A percentile compares a stretch with the other conserved stretches of the same genome.
Conservation (phyloP, 1,284 basidiomycete genomes). For the Leccinum fallax region DNA sequence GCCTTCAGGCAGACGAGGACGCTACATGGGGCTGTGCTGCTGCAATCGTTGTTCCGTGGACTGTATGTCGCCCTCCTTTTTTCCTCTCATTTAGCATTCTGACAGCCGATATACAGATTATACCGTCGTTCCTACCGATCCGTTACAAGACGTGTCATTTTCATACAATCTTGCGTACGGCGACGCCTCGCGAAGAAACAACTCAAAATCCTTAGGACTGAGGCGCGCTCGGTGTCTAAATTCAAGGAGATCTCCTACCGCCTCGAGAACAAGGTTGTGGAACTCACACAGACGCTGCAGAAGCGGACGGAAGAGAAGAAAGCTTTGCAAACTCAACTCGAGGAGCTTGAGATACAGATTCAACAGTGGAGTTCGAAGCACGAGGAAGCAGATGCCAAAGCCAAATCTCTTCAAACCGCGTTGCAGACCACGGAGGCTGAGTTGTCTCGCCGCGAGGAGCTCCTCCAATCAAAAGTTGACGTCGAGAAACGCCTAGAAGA, state of each 20-base stretch:
- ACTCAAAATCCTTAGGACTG: conserved; percentile 80
- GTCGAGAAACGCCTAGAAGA: conserved; percentile 85
- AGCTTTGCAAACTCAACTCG: conserved; percentile 75
- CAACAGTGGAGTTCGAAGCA: conserved; percentile 85
- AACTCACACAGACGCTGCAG: conserved; percentile 96
- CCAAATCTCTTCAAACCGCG: conserved; percentile 75
- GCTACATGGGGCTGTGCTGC: conserved; percentile 66
- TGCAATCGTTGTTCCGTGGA: conserved; percentile 91
- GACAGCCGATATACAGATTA: conserved; percentile 47
- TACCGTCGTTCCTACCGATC: conserved; percentile 63
- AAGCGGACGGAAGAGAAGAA: conserved; percentile 92
- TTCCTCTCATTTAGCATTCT: conserved; percentile 8
- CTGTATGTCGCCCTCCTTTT: conserved; percentile 58
- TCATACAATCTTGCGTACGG: conserved; percentile 91
- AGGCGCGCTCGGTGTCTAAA: conserved; percentile 96
- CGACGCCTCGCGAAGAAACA: conserved; percentile 88
- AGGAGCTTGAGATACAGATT: conserved; percentile 84
- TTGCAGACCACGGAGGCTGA: conserved; percentile 78
- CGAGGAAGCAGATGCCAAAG: conserved; percentile 83
- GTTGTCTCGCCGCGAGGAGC: conserved; percentile 72
- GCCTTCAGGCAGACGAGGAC: conserved; percentile 64
- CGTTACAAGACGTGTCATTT: conserved; percentile 78
- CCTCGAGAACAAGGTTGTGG: conserved; percentile 99
- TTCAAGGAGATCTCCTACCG: conserved; percentile 99
- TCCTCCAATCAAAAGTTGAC: conserved; percentile 77